Percentiles rank a stretch among this genome's conserved stretches.
phyloP scores from a whole-genome alignment of 345 rosid genomes.

The Noccaea caerulescens region DNA sequence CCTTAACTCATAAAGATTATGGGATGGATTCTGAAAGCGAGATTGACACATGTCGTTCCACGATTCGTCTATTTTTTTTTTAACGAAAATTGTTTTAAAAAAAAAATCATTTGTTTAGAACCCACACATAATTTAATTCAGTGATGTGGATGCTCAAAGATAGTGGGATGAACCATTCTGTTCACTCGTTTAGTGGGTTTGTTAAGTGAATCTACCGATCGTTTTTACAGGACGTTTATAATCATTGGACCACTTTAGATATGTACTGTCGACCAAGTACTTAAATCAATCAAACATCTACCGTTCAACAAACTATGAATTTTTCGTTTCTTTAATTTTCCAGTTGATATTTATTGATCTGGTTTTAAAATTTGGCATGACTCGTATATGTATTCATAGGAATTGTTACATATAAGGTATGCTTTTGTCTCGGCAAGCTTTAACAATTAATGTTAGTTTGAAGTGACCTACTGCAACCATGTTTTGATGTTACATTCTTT shows the following conservation, averaged over 20 bases:
- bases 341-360: not conserved
- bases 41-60: too few species aligned
- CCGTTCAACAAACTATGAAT: not conserved
- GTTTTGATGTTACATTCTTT: not conserved
- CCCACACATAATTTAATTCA: too few species aligned
- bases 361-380: constrained; percentile 3
- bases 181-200: too few species aligned
- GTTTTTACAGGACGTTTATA: constrained; percentile 3
- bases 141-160: too few species aligned
- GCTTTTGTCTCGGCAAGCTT: not conserved
- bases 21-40: too few species aligned
- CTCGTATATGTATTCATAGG: not conserved
- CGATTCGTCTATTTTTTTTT: too few species aligned
- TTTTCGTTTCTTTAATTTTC: not conserved
- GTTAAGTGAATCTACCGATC: too few species aligned
- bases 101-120: too few species aligned
- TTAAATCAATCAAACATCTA: constrained; percentile 4
- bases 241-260: constrained; percentile 8
- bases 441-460: not conserved
- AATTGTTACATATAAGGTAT: not conserved
- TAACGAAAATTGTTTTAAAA: too few species aligned
- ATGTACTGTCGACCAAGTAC: not conserved
- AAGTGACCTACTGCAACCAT: not conserved
- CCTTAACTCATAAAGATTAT: too few species aligned
- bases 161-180: too few species aligned